phyloP scores from a whole-genome alignment of 2,329 filamentous ascomycete genomes.

The Paecilomyces dactylethromorphus region DNA sequence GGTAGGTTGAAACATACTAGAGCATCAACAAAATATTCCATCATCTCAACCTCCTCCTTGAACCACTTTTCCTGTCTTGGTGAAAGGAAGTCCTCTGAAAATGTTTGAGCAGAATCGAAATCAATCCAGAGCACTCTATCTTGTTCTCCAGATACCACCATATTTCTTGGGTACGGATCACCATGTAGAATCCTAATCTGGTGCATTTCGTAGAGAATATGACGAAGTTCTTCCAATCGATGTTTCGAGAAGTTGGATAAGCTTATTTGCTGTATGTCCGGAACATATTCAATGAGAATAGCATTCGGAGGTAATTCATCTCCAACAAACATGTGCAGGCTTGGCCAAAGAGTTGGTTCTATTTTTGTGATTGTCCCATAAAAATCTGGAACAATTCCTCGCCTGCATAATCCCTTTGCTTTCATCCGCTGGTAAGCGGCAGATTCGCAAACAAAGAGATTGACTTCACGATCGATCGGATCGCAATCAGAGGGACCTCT shows the following conservation, averaged over 20 bases:
- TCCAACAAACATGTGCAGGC: constrained; percentile 7
- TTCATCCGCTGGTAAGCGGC: constrained; percentile 12
- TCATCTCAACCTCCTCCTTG: constrained; percentile 7
- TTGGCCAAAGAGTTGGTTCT: constrained; percentile 4
- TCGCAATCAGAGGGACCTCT: constrained; percentile 3
- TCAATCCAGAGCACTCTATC: constrained; percentile 13
- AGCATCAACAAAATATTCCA: constrained; percentile 10
- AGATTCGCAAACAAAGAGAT: constrained; percentile 11
- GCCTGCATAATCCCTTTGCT: constrained; percentile 8
- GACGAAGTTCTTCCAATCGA: constrained; percentile 1
- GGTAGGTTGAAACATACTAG: constrained; percentile 6
- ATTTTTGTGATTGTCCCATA: constrained; percentile 11
- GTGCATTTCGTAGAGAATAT: constrained; percentile 9
- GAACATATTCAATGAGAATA: constrained; percentile 11
- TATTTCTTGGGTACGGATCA: constrained; percentile 11
- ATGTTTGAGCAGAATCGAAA: constrained; percentile 12
- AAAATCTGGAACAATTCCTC: constrained; percentile 10
- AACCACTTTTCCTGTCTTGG: constrained; percentile 6
- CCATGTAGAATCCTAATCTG: constrained; percentile 8
- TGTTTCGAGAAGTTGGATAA: constrained; percentile 7
- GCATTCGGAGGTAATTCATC: constrained; percentile 11
- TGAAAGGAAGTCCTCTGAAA: constrained; percentile 4
- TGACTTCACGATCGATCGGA: constrained; percentile 5
- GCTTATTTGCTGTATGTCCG: constrained; percentile 5
- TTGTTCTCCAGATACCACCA: constrained; percentile 7